Percentiles rank a stretch among this genome's conserved stretches.
These are phyloP conservation scores for Talaromyces atroroseus DNA, from an alignment of 2,329 filamentous ascomycete species.

Conservation along the genomic window DNA sequence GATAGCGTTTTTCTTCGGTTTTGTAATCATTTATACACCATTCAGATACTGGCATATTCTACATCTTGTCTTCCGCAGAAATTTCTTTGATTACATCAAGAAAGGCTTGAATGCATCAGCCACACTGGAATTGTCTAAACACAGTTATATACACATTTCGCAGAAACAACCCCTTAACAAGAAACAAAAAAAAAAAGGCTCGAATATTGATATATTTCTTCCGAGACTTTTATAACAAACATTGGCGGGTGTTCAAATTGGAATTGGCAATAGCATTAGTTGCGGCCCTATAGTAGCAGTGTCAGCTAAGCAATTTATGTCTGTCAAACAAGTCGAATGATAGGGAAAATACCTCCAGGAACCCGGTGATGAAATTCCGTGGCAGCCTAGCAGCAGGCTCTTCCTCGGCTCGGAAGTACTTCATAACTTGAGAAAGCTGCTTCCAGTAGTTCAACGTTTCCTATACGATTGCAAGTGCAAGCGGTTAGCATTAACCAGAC, in stretches of 20 bases:
- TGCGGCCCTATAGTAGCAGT: conserved; percentile 19
- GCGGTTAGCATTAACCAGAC: not conserved
- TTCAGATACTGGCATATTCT: not conserved
- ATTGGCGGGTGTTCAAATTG: conserved; percentile 7
- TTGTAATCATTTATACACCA: not conserved
- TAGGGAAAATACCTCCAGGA: conserved; percentile 68
- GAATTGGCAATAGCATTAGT: conserved; percentile 25
- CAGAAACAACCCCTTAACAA: not conserved
- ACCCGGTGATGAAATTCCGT: conserved; percentile 85
- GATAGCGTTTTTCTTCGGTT: not conserved
- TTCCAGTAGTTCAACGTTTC: conserved; percentile 99
- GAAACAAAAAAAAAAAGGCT: conserved; percentile 8
- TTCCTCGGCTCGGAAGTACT: conserved; percentile 89
- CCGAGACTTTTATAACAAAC: conserved; percentile 15
- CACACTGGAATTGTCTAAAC: conserved; percentile 7
- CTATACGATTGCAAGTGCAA: conserved; percentile 42
- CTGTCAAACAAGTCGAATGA: conserved; percentile 20
- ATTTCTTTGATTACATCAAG: not conserved
- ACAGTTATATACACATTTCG: not conserved
- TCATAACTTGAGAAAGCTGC: conserved; percentile 90
- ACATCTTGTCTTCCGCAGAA: not conserved
- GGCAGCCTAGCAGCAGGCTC: conserved; percentile 71
- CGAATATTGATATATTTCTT: conserved; percentile 5
- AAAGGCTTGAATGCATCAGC: not conserved
- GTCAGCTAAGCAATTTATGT: not conserved